phyloP scores from a whole-genome alignment of 129 eudicot genomes.

The Pulicaria dysenterica region DNA sequence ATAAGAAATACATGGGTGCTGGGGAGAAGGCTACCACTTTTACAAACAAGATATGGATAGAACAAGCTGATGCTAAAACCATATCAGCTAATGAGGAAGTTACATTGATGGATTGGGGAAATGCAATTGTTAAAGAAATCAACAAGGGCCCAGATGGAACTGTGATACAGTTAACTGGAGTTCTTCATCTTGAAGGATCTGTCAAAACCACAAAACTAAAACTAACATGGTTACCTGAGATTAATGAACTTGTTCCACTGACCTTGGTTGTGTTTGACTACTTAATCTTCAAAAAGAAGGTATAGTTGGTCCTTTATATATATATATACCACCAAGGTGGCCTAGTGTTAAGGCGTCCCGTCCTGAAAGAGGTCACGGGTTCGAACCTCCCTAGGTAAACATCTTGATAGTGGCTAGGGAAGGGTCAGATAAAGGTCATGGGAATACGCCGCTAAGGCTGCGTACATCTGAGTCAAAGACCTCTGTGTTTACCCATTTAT shows the following conservation, averaged over 20 bases:
- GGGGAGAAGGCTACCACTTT: slow-evolving; percentile 80
- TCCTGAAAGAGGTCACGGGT: no score
- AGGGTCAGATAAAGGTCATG: no score
- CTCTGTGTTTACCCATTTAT: no score
- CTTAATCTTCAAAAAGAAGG: slow-evolving; percentile 90
- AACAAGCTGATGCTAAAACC: slow-evolving; percentile 66
- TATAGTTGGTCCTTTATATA: slow-evolving; percentile 7
- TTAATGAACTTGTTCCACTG: slow-evolving; percentile 60
- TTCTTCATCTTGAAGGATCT: slow-evolving; percentile 79
- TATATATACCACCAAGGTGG: no score
- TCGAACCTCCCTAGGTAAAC: no score
- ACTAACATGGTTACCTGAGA: slow-evolving; percentile 87
- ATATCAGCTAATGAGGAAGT: slow-evolving; percentile 74
- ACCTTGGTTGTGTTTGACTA: slow-evolving; percentile 77
- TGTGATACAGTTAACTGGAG: slow-evolving; percentile 61
- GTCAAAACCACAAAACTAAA: slow-evolving; percentile 89
- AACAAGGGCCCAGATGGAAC: slow-evolving; percentile 59
- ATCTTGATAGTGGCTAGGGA: no score
- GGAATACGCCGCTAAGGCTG: no score
- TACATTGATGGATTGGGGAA: slow-evolving; percentile 95
- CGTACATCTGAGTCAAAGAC: no score
- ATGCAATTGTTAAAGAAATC: slow-evolving; percentile 74
- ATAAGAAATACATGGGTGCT: slow-evolving; percentile 76
- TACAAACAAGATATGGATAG: slow-evolving; percentile 77
- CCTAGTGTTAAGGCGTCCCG: no score